These are phyloP conservation scores for Salix koriyanagi DNA, from an alignment of 345 rosid species.

Conservation along the genomic window DNA sequence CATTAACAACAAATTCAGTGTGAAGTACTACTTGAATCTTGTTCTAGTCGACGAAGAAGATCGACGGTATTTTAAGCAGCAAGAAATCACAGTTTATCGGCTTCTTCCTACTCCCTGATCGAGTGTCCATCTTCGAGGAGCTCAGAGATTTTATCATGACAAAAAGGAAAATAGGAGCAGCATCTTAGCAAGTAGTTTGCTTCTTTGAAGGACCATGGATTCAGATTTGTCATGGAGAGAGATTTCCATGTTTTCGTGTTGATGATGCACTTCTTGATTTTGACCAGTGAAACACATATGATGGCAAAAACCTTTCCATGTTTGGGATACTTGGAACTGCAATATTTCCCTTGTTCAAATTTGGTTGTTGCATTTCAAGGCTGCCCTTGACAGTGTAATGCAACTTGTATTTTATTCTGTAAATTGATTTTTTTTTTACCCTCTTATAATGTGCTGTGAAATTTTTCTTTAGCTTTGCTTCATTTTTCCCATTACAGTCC, in stretches of 20 bases:
- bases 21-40: conserved; percentile 87
- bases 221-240: neutral
- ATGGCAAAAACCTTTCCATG: neutral
- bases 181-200: neutral
- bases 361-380: neutral
- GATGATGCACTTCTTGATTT: neutral
- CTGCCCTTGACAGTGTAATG: neutral
- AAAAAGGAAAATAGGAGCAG: neutral
- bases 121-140: neutral
- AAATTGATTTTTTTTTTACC: neutral
- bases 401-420: neutral
- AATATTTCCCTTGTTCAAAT: neutral
- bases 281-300: neutral
- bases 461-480: neutral
- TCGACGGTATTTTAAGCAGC: conserved; percentile 91
- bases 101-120: conserved; percentile 54
- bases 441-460: neutral
- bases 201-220: neutral
- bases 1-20: conserved; percentile 93
- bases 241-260: neutral
- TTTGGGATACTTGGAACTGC: neutral
- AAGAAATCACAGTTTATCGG: conserved; percentile 84
- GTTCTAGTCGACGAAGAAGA: conserved; percentile 96
- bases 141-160: neutral
- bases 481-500: neutral